A percentile compares a stretch with the other conserved stretches of the same genome.
These are phyloP conservation scores for Colletotrichum sp. DNA, from an alignment of 2,329 filamentous ascomycete species.

Conservation along the genomic window DNA sequence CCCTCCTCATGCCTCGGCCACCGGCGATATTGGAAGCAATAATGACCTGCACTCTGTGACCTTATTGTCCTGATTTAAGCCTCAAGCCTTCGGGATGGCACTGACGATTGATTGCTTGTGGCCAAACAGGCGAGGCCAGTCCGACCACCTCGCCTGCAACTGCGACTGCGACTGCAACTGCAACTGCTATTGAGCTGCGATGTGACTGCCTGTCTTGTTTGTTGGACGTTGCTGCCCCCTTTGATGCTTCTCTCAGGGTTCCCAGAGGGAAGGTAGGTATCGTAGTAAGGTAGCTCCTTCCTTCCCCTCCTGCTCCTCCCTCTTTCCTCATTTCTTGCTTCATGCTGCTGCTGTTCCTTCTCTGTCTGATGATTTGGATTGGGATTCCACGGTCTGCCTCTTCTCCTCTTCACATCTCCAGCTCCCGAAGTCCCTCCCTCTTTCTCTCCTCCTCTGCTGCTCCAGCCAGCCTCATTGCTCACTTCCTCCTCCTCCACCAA, in stretches of 20 bases:
- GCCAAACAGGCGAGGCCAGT: background rate
- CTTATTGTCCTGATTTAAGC: background rate
- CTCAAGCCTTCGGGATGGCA: background rate
- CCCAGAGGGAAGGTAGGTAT: background rate
- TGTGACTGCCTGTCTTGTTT: background rate
- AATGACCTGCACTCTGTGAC: background rate
- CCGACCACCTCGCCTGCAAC: background rate
- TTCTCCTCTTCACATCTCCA: background rate
- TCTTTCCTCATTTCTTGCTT: background rate
- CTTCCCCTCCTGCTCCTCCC: background rate
- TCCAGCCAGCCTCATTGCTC: background rate
- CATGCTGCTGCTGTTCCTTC: background rate
- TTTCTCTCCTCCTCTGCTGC: background rate
- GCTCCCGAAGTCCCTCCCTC: background rate
- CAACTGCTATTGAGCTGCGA: background rate
- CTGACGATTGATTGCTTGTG: background rate
- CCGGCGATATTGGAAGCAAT: background rate
- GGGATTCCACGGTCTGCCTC: background rate
- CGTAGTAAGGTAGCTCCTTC: background rate
- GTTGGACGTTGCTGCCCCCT: background rate
- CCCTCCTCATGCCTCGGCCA: background rate
- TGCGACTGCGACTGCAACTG: background rate
- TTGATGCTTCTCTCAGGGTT: background rate
- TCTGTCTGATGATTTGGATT: background rate
- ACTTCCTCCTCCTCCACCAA: background rate